These are phyloP conservation scores for Starmerella apis DNA, from an alignment of 805 yeast genomes.

Conservation along the genomic window DNA sequence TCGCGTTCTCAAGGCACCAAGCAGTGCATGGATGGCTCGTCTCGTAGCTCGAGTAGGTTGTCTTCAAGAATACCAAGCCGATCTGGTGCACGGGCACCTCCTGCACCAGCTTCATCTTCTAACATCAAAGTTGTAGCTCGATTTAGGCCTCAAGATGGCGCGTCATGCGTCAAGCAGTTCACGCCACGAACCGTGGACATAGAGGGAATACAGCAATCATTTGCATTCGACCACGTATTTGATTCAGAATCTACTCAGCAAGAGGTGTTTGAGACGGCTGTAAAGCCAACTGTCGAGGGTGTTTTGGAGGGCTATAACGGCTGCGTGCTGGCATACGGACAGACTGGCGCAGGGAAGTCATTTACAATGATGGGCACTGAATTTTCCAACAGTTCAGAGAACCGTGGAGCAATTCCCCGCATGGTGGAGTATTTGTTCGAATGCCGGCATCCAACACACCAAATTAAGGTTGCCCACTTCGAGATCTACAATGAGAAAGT, in stretches of 20 bases:
- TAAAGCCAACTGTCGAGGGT: slow-evolving; percentile 55
- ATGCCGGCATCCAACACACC: slow-evolving; percentile 40
- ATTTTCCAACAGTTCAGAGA: neutral
- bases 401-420: slow-evolving; percentile 61
- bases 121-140: slow-evolving; percentile 56
- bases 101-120: neutral
- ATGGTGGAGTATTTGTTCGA: slow-evolving; percentile 54
- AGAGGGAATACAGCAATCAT: slow-evolving; percentile 27
- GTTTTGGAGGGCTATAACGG: slow-evolving; percentile 68
- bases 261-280: slow-evolving; percentile 49
- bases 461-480: slow-evolving; percentile 60
- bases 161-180: slow-evolving; percentile 10
- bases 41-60: slow-evolving; percentile 15
- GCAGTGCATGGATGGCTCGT: slow-evolving; percentile 5
- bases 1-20: neutral
- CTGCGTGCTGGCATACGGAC: slow-evolving; percentile 69
- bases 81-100: neutral
- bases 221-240: slow-evolving; percentile 60
- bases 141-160: slow-evolving; percentile 45
- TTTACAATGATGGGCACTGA: slow-evolving; percentile 62
- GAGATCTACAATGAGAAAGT: slow-evolving; percentile 75
- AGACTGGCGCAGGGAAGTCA: slow-evolving; percentile 68
- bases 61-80: slow-evolving; percentile 7
- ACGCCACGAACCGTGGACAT: slow-evolving; percentile 9
- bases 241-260: slow-evolving; percentile 42